Conservation (phyloP, 371 early-diverging fungal genomes). For the Circinella minor region DNA sequence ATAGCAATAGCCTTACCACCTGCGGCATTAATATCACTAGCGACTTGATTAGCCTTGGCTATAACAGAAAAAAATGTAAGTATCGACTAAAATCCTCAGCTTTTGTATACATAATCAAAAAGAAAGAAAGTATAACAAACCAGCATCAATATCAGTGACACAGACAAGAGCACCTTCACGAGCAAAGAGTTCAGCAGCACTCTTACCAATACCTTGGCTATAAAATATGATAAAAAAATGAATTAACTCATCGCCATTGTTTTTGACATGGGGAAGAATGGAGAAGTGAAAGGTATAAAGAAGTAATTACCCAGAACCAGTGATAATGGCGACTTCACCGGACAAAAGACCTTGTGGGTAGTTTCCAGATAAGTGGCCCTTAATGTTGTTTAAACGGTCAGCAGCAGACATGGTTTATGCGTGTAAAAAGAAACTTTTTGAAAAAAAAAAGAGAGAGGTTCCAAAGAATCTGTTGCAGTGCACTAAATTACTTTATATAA, state of each 20-base stretch:
- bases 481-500: background rate
- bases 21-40: conserved; percentile 63
- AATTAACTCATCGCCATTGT: background rate
- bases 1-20: conserved; percentile 65
- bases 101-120: background rate
- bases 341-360: conserved; percentile 67
- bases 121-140: conserved; percentile 14
- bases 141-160: conserved; percentile 69
- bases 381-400: conserved; percentile 53
- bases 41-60: conserved; percentile 64
- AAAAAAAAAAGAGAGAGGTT: background rate
- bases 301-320: conserved; percentile 73
- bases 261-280: conserved; percentile 4
- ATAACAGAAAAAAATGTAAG: background rate
- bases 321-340: conserved; percentile 82
- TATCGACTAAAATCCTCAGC: background rate
- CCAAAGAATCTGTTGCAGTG: background rate
- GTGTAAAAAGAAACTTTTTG: background rate
- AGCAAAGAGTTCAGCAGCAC: conserved; percentile 75
- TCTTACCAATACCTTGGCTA: conserved; percentile 83
- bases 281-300: background rate
- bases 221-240: conserved; percentile 1
- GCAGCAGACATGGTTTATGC: conserved; percentile 47
- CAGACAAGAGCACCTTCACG: conserved; percentile 81
- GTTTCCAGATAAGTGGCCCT: conserved; percentile 54